Percentiles rank a stretch among this genome's conserved stretches.
These are phyloP conservation scores for Boletus bicolor DNA, from an alignment of 768 basidiomycete genomes.

Conservation along the genomic window DNA sequence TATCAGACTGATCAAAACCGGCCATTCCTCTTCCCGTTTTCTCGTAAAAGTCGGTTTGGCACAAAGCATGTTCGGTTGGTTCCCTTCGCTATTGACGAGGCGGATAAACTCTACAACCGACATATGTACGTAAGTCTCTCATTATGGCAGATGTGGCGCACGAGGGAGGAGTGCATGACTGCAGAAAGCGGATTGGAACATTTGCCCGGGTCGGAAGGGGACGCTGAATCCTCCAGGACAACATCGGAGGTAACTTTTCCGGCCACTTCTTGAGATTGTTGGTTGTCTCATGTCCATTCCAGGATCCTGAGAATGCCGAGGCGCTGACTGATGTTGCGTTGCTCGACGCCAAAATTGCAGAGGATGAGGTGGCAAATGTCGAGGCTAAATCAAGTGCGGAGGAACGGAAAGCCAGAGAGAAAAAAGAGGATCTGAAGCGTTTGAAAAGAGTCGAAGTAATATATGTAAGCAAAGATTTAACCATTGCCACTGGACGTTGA, in stretches of 20 bases:
- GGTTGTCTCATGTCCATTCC: conserved; percentile 4
- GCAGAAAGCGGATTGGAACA: conserved; percentile 88
- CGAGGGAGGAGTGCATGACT: conserved; percentile 92
- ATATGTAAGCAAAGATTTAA: conserved; percentile 60
- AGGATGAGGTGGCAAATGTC: conserved; percentile 50
- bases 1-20: conserved; percentile 95
- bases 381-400: conserved; percentile 51
- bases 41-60: conserved; percentile 51
- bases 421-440: conserved; percentile 79
- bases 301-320: conserved; percentile 62
- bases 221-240: conserved; percentile 50
- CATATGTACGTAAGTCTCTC: conserved; percentile 90
- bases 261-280: background rate
- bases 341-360: conserved; percentile 71
- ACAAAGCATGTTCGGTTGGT: conserved; percentile 64
- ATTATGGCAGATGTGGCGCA: conserved; percentile 92
- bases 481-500: background rate
- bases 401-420: conserved; percentile 60
- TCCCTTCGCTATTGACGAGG: conserved; percentile 95
- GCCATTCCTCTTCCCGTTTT: conserved; percentile 96
- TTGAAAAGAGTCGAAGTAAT: conserved; percentile 88
- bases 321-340: conserved; percentile 69
- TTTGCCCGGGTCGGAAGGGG: conserved; percentile 65
- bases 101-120: conserved; percentile 82
- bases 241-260: conserved; percentile 36